phyloP scores from a whole-genome alignment of 2,329 filamentous ascomycete species.

The Alternaria novae-zelandiae region DNA sequence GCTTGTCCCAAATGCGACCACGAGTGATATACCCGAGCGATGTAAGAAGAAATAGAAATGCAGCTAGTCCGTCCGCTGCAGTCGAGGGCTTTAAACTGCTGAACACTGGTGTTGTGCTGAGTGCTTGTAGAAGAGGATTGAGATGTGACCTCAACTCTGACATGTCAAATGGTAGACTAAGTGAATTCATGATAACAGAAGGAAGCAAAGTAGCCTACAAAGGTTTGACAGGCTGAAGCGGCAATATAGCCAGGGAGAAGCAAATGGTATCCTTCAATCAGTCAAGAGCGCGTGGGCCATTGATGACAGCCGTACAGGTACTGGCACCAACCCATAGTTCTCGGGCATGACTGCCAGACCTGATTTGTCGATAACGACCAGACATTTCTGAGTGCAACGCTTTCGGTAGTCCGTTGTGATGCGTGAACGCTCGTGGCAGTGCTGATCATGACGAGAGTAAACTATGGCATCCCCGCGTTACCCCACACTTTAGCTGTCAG shows the following conservation, averaged over 20 bases:
- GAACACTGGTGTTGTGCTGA: slow-evolving; percentile 15
- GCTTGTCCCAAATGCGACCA: slow-evolving; percentile 55
- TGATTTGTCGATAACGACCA: not conserved
- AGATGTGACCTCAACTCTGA: slow-evolving; percentile 21
- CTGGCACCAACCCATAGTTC: not conserved
- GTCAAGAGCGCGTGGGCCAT: not conserved
- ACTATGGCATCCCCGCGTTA: slow-evolving; percentile 1
- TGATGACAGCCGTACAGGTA: not conserved
- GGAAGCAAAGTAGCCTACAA: not conserved
- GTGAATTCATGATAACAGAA: slow-evolving; percentile 17
- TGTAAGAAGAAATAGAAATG: slow-evolving; percentile 47
- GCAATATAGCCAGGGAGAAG: not conserved
- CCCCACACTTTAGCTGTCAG: slow-evolving; percentile 13
- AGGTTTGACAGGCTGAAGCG: not conserved
- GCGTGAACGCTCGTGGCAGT: not conserved
- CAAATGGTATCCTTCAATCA: not conserved
- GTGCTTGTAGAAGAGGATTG: slow-evolving; percentile 16
- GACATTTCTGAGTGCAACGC: not conserved
- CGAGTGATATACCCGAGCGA: slow-evolving; percentile 51
- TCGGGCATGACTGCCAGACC: slow-evolving; percentile 4
- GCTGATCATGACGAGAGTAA: not conserved
- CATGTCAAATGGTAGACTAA: slow-evolving; percentile 18
- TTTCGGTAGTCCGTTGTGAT: not conserved
- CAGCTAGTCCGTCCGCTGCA: slow-evolving; percentile 47
- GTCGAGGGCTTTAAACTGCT: slow-evolving; percentile 39